Evolutionary conservation across 164 flowering plant genomes (phyloP), one percentile per base, ranked within the genome.

Genomic region (Litsea cubeba): DNA sequence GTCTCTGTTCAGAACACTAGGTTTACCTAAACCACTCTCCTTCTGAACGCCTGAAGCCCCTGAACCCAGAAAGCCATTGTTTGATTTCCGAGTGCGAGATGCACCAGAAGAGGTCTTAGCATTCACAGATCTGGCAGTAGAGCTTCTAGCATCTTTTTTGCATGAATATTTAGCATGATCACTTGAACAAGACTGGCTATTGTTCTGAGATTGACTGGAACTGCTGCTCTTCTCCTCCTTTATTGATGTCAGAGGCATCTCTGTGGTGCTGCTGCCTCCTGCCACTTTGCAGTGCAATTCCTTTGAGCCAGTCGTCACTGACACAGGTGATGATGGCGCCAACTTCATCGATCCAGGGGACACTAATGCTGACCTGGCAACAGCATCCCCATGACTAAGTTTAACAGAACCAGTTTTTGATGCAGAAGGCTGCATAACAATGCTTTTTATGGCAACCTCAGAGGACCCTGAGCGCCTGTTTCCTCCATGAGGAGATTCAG

Each of bases 201-300:
- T 85, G 81, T 84, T 94, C 62, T 88, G 97, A 40, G 95, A 91
- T 75, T 90, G 97, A 82, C 97, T 87, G 64, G 98, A 93, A 75
- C 94, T 87, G 77, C 87, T 85, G 72, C 92, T 84, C 74, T 81
- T 87, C 64, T 87, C 90, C 74, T 85, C 91, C 74, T 72, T 87
- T 18, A 75, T 65, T 24, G 78, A 67, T 32, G 85, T 24, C 15
- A 76, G 77, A 72, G 81, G 83, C 23, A 54, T 51, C 72, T 88
- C 91, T 35, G 82, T 50, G 30, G 73, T 40, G 5, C 79, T 80
- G 68, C 70, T 65, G 26, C 67, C 69, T 71, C 60, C 78, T 20
- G 62, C 50, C 40, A 40, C 54, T 75, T 73, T 83, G 65, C 77
- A 28, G 14, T 76, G 77, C 8, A 72, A 30, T 73, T 82, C 88